phyloP scores from a whole-genome alignment of 1,284 basidiomycete genomes.

The Malassezia brasiliensis region DNA sequence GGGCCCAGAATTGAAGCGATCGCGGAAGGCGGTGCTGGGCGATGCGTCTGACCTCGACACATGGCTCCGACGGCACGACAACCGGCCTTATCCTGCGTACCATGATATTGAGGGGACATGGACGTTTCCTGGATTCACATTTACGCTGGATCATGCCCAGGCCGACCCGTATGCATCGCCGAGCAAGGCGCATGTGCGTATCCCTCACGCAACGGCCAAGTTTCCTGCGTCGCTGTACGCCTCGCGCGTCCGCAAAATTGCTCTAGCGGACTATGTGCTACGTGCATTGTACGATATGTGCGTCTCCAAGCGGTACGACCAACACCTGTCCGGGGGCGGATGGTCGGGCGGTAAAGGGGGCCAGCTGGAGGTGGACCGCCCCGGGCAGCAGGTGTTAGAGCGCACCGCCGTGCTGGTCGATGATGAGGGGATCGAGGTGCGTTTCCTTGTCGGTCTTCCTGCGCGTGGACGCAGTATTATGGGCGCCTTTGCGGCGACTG shows the following conservation, averaged over 20 bases:
- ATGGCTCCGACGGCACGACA: conserved; percentile 7
- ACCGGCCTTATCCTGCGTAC: conserved; percentile 17
- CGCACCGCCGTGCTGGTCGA: conserved; percentile 14
- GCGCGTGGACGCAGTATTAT: conserved; percentile 17
- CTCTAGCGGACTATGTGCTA: conserved; percentile 15
- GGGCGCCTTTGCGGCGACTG: conserved; percentile 6
- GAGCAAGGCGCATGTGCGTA: conserved; percentile 9
- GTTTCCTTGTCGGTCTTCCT: conserved; percentile 16
- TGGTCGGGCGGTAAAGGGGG: conserved; percentile 18
- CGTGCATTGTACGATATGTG: not conserved
- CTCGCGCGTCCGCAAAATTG: conserved; percentile 1
- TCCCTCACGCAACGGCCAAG: not conserved
- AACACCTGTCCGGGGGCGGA: not conserved
- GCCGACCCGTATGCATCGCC: conserved; percentile 20
- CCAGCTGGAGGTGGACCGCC: conserved; percentile 16
- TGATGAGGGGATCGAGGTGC: conserved; percentile 14
- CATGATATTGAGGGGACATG: conserved; percentile 17
- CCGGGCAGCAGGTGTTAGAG: conserved; percentile 17
- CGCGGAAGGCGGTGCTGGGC: not conserved
- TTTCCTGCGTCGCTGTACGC: conserved; percentile 2
- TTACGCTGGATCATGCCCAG: conserved; percentile 15
- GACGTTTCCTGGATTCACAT: conserved; percentile 9
- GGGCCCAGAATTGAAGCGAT: not conserved
- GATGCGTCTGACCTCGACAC: not conserved
- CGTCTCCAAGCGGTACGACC: not conserved